Base-by-base conservation (phyloP, 129 eudicot genomes). In the Centrapalus pauciflorus region DNA sequence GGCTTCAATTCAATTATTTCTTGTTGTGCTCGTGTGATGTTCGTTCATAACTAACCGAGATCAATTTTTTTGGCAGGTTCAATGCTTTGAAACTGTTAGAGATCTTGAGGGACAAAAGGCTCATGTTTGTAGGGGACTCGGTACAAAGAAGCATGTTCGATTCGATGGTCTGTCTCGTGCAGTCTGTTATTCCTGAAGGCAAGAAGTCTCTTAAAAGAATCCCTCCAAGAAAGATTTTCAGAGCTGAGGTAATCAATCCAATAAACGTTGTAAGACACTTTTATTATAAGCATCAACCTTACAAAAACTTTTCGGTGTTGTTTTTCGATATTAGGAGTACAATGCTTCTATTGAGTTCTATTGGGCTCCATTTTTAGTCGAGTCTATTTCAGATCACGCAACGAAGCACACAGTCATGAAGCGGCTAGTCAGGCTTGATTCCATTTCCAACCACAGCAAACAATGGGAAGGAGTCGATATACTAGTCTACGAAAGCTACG, bases 111-210 rank as follows among this genome's bases (percentile, higher is more conserved):
- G 82, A 84, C 81, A 94, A 89, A 55, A 75, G 97, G 57, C 67
- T 94, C 68, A 94, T 94, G 99, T 94, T 89, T 67, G 88, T 94
- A 13, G 99, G 99, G 21, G 99, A 94, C 73, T 94, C 97, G 2
- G 81, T 94, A 19, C 99, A 94, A 62, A 80, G 99, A 74, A 79
- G 97, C 70, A 87, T 82, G 95, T 94, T 94, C 58, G 99, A 94
- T 73, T 94, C 99, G 17, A 86, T 94, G 97, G 95, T 94, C 17
- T 94, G 99, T 75, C 57, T 89, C 75, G 82, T 94, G 5, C 99
- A 94, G 45, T 86, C 95, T 69, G 90, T 66, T 28, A 67, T 94
- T 60, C 84, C 82, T 2, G 86, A 89, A 33, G 93, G 82, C 21
- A 79, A 77, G 72, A 84, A 77, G 59, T 81, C 95, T 37, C 89